phyloP scores from a whole-genome alignment of 352 stramenopile genomes.

The Phytophthora hybrid region DNA sequence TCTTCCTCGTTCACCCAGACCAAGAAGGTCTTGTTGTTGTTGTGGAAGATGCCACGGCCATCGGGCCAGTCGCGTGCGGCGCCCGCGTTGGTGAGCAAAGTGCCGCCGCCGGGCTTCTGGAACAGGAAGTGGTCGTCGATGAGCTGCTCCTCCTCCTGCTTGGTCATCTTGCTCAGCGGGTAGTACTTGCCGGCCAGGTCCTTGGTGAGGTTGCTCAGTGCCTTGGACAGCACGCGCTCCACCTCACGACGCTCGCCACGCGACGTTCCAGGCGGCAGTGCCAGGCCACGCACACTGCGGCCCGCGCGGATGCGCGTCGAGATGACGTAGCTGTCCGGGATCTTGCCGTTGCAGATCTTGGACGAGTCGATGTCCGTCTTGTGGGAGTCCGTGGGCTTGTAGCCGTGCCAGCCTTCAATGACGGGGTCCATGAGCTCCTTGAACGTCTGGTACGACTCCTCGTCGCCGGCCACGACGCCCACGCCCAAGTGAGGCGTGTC shows the following conservation, averaged over 20 bases:
- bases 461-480: constrained; percentile 83
- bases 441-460: constrained; percentile 87
- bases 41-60: constrained; percentile 89
- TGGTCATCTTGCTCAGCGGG: constrained; percentile 84
- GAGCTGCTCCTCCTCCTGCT: constrained; percentile 86
- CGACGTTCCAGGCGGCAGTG: constrained; percentile 81
- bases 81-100: constrained; percentile 73
- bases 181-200: constrained; percentile 84
- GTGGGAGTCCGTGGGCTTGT: constrained; percentile 64
- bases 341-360: constrained; percentile 57
- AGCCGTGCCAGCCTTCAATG: constrained; percentile 86
- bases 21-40: constrained; percentile 88
- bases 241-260: constrained; percentile 72
- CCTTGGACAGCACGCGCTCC: constrained; percentile 79
- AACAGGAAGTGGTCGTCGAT: constrained; percentile 91
- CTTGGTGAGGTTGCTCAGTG: constrained; percentile 70
- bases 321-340: constrained; percentile 86
- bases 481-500: constrained; percentile 76
- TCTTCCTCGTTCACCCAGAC: constrained; percentile 86
- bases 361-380: constrained; percentile 83
- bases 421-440: constrained; percentile 80
- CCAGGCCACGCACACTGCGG: constrained; percentile 82
- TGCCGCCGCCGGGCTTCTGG: constrained; percentile 86
- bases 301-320: constrained; percentile 91
- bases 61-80: constrained; percentile 90